Base-by-base conservation (phyloP, 345 rosid genomes). In the Atalantia buxifolia region DNA sequence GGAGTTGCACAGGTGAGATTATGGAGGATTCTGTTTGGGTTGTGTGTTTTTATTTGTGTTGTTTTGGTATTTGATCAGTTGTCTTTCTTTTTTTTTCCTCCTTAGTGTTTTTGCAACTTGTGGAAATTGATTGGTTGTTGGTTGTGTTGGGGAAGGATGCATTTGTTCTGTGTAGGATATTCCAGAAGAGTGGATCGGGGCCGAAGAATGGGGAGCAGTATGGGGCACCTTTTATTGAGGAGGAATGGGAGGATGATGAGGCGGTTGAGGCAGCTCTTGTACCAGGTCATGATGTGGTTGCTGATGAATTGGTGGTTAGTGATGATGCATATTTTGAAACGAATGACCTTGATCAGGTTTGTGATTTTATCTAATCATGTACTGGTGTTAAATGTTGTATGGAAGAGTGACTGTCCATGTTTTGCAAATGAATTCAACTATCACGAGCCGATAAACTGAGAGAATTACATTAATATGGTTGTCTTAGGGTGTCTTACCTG, bases 191-290 rank as follows among this genome's bases (percentile, higher is more conserved):
- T 74, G 99, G 99, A 42, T 76, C 99, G 6, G 99, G 99, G 62
- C 99, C 99, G 0, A 96, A 92, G 86, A 96, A 91, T 56, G 99
- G 99, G 33, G 99, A 96, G 83, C 91, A 93, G 81, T 93, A 95
- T 74, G 99, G 99, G 40, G 99, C 99, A 24, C 99, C 99, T 0
- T 95, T 92, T 79, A 77, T 93, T 77, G 99, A 95, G 77, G 97
- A 95, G 81, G 99, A 95, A 71, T 95, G 99, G 99, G 98, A 92
- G 77, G 85, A 89, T 76, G 97, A 90, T 66, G 91, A 89, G 64
- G 80, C 76, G 69, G 81, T 75, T 27, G 79, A 67, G 66, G 79
- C 48, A 35, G 71, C 83, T 71, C 61, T 83, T 2, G 78, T 87
- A 56, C 92, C 92, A 10, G 85, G 89, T 79, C 89, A 80, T 77